These are phyloP conservation scores for Colletotrichum horii DNA, from an alignment of 2,329 filamentous ascomycete species.

Conservation along the genomic window DNA sequence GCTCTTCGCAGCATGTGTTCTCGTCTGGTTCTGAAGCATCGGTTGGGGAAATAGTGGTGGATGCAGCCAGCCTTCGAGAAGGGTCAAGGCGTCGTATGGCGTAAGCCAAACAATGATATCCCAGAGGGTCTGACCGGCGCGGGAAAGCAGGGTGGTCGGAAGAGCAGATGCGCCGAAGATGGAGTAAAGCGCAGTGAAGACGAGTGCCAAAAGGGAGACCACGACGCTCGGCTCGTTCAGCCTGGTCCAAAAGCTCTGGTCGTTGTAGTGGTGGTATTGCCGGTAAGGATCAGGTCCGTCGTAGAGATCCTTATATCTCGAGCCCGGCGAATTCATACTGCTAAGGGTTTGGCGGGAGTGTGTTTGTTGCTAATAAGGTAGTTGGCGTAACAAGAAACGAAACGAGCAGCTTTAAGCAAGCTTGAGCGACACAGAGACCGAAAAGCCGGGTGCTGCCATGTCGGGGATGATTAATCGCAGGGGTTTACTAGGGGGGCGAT, in stretches of 20 bases:
- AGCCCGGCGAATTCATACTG: conserved; percentile 22
- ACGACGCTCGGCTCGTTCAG: conserved; percentile 39
- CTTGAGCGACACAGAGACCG: neutral
- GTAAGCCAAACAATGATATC: conserved; percentile 61
- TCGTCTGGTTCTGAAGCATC: conserved; percentile 41
- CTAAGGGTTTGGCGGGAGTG: neutral
- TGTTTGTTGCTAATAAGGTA: neutral
- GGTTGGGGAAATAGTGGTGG: conserved; percentile 47
- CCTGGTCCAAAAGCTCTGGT: conserved; percentile 31
- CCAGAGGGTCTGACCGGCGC: conserved; percentile 58
- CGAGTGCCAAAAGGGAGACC: conserved; percentile 36
- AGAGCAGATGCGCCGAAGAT: conserved; percentile 36
- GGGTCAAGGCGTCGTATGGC: conserved; percentile 62
- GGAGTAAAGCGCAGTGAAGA: conserved; percentile 38
- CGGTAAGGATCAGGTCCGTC: conserved; percentile 16
- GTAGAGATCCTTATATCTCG: conserved; percentile 12
- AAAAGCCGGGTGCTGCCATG: conserved; percentile 11
- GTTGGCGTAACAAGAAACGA: neutral
- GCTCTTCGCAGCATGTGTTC: conserved; percentile 64
- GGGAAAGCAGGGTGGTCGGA: conserved; percentile 29
- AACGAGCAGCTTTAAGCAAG: conserved; percentile 15
- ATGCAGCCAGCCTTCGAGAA: conserved; percentile 60
- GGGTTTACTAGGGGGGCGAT: neutral
- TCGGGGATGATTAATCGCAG: conserved; percentile 4
- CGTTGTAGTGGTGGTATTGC: neutral